Evolutionary conservation across 2,329 filamentous ascomycete genomes (phyloP).

Genomic region (Chaetomiaceae sp.): DNA sequence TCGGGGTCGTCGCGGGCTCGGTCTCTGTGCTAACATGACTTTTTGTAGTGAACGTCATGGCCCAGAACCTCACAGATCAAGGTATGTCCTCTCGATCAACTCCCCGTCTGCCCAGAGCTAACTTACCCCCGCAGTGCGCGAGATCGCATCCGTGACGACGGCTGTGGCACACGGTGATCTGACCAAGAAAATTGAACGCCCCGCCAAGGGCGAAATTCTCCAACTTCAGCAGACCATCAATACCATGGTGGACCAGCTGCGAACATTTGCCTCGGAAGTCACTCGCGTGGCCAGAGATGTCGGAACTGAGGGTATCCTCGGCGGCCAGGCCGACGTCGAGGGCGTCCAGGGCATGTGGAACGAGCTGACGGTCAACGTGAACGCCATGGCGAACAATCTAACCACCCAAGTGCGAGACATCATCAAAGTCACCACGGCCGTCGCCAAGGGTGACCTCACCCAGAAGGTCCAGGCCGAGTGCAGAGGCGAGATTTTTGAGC

Average conservation of each 20-base stretch:
- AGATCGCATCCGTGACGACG: conserved; percentile 79
- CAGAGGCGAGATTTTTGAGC: conserved; percentile 84
- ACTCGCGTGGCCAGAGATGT: conserved; percentile 79
- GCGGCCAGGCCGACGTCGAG: conserved; percentile 77
- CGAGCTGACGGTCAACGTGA: conserved; percentile 78
- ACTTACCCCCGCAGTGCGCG: conserved; percentile 53
- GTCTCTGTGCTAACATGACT: conserved; percentile 24
- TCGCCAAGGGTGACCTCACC: conserved; percentile 81
- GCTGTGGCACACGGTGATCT: conserved; percentile 78
- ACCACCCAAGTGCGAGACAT: conserved; percentile 93
- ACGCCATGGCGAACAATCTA: conserved; percentile 82
- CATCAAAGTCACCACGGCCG: conserved; percentile 70
- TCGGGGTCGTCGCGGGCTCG: background rate
- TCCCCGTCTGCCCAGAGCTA: background rate
- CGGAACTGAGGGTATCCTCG: conserved; percentile 76
- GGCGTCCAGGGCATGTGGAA: conserved; percentile 88
- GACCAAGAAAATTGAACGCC: conserved; percentile 78
- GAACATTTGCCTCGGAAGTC: conserved; percentile 79
- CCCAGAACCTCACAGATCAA: conserved; percentile 75
- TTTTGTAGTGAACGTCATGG: conserved; percentile 70
- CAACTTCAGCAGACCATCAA: conserved; percentile 83
- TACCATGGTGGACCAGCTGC: conserved; percentile 81
- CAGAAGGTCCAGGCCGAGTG: conserved; percentile 94
- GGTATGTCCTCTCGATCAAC: conserved; percentile 34
- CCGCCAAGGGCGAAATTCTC: conserved; percentile 74